A percentile compares a stretch with the other conserved stretches of the same genome.
Conservation (phyloP, 2,329 filamentous ascomycete genomes). For the Talaromyces sp. region DNA sequence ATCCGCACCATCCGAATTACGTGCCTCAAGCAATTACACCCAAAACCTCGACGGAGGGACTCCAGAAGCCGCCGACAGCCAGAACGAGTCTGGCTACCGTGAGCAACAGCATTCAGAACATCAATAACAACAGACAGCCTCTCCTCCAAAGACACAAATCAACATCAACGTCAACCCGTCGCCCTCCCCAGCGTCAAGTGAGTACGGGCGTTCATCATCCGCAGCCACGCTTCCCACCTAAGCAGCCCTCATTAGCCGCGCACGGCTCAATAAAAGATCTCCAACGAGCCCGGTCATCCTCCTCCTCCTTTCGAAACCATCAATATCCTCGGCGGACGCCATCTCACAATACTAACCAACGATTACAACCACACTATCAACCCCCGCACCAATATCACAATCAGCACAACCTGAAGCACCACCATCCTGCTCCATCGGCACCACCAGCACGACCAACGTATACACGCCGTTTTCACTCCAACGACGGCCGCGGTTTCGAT, state of each 20-base stretch:
- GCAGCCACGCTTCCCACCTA: not conserved
- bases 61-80: not conserved
- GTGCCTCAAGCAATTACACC: constrained; percentile 20
- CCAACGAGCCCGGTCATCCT: not conserved
- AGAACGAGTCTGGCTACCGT: not conserved
- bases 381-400: not conserved
- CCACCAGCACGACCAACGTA: constrained; percentile 9
- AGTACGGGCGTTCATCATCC: constrained; percentile 3
- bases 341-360: not conserved
- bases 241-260: not conserved
- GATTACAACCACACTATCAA: not conserved
- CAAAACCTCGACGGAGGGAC: constrained; percentile 5
- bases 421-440: not conserved
- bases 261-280: constrained; percentile 4
- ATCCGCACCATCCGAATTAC: constrained; percentile 29
- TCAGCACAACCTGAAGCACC: constrained; percentile 9
- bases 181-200: not conserved
- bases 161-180: not conserved
- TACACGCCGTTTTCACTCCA: constrained; percentile 17
- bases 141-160: constrained; percentile 7
- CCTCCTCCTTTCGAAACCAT: not conserved
- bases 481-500: constrained; percentile 22
- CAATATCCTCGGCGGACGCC: not conserved
- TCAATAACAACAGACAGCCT: not conserved
- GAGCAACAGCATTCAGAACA: not conserved